phyloP scores from a whole-genome alignment of 192 early-diverging fungal genomes.

The Obelidium mucronatum region DNA sequence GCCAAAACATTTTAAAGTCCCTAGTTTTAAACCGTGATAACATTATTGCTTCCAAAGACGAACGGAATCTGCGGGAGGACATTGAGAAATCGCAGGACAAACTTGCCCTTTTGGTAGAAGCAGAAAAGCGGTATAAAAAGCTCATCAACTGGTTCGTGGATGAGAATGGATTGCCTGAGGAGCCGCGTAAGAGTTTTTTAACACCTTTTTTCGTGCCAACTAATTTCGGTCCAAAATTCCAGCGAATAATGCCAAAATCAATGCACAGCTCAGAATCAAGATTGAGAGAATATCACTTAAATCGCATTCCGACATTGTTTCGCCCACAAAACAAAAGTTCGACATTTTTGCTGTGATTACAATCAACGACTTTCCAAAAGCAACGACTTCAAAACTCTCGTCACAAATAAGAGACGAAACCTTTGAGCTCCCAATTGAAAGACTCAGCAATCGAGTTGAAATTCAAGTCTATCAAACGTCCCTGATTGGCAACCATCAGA shows the following conservation, averaged over 20 bases:
- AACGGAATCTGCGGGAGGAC: constrained; percentile 20
- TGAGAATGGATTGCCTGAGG: constrained; percentile 10
- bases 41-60: constrained; percentile 26
- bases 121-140: background rate
- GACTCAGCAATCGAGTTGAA: constrained; percentile 14
- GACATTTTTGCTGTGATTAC: constrained; percentile 26
- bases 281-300: constrained; percentile 2
- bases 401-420: constrained; percentile 16
- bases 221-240: background rate
- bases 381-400: constrained; percentile 5
- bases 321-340: background rate
- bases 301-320: background rate
- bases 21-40: constrained; percentile 9
- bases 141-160: constrained; percentile 23
- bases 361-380: constrained; percentile 21
- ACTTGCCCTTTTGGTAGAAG: background rate
- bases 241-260: constrained; percentile 14
- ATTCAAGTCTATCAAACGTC: constrained; percentile 24
- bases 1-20: constrained; percentile 26
- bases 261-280: constrained; percentile 24
- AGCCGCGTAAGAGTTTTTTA: background rate
- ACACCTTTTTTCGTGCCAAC: background rate
- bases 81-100: constrained; percentile 24
- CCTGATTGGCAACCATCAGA: constrained; percentile 7
- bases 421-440: constrained; percentile 24